A percentile compares a stretch with the other conserved stretches of the same genome.
phyloP scores from a whole-genome alignment of 768 basidiomycete species.

The Leucocoprinus leucothites region DNA sequence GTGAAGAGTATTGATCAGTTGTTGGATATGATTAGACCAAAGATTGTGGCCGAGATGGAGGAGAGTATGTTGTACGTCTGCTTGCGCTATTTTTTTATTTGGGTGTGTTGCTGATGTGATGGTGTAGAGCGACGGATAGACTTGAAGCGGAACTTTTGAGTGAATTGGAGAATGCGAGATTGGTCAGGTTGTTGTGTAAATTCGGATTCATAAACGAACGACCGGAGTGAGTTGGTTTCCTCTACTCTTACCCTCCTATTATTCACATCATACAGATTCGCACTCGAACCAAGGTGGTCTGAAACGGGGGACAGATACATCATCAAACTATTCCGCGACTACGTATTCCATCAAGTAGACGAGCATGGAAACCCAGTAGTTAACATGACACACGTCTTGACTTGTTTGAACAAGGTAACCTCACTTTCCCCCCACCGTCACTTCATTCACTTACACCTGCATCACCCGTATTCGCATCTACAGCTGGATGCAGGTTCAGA shows the following conservation, averaged over 20 bases:
- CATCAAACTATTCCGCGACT: conserved; percentile 96
- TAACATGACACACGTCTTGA: conserved; percentile 87
- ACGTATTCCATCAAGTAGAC: conserved; percentile 97
- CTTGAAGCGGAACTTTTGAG: conserved; percentile 81
- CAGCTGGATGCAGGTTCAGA: conserved; percentile 93
- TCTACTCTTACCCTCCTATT: neutral
- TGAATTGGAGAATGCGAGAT: conserved; percentile 91
- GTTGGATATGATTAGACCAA: conserved; percentile 73
- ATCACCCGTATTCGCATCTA: too few species aligned
- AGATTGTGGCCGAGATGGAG: conserved; percentile 77
- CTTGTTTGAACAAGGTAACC: conserved; percentile 93
- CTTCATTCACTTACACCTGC: too few species aligned
- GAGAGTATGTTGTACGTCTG: conserved; percentile 69
- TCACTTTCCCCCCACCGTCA: too few species aligned
- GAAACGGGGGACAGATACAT: conserved; percentile 98
- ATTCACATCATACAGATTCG: conserved; percentile 53
- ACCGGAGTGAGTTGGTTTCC: conserved; percentile 81
- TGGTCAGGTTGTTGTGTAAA: conserved; percentile 87
- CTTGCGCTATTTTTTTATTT: neutral
- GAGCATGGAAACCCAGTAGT: conserved; percentile 86
- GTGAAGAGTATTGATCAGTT: conserved; percentile 72
- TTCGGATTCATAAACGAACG: conserved; percentile 99
- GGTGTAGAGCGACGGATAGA: conserved; percentile 67
- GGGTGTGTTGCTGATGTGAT: neutral
- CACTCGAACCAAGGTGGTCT: conserved; percentile 95